Evolutionary conservation across 2,329 filamentous ascomycete species (phyloP).

Genomic region (Incumbomyces delicatus): DNA sequence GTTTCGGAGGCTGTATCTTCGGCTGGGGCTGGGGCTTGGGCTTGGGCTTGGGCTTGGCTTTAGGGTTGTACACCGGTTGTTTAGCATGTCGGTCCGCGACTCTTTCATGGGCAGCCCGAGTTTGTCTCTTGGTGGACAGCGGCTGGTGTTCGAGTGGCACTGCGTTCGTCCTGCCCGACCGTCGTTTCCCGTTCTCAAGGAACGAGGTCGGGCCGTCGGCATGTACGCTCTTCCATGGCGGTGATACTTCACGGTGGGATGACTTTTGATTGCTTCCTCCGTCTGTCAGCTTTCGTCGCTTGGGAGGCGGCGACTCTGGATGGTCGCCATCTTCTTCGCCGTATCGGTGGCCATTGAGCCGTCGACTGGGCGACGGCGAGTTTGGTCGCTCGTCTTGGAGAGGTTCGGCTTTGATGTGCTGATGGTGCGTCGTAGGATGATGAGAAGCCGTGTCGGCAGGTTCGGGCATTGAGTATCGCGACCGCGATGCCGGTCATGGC

Average conservation of each 20-base stretch:
- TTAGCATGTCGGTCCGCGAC: conserved; percentile 15
- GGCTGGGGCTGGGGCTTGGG: conserved; percentile 9
- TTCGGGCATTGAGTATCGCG: conserved; percentile 17
- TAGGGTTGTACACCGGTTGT: conserved; percentile 24
- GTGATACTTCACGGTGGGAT: conserved; percentile 49
- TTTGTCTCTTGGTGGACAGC: conserved; percentile 38
- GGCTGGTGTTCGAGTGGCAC: conserved; percentile 40
- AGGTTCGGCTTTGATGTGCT: conserved; percentile 2
- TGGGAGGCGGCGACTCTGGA: conserved; percentile 33
- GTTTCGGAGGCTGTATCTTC: conserved; percentile 11
- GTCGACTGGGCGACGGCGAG: not conserved
- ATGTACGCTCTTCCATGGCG: conserved; percentile 82
- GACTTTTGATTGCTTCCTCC: conserved; percentile 26
- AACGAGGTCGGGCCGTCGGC: conserved; percentile 84
- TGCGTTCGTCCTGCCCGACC: conserved; percentile 49
- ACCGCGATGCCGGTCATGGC: conserved; percentile 19
- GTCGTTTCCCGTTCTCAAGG: conserved; percentile 52
- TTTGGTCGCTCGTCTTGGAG: conserved; percentile 12
- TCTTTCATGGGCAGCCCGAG: conserved; percentile 30
- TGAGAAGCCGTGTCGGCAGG: conserved; percentile 17
- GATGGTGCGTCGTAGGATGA: conserved; percentile 15
- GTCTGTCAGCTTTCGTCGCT: conserved; percentile 36
- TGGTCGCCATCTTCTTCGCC: conserved; percentile 18
- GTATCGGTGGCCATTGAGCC: not conserved
- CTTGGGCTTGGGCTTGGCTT: conserved; percentile 17